phyloP scores from a whole-genome alignment of 306 rosid genomes.

The Morella rubra region DNA sequence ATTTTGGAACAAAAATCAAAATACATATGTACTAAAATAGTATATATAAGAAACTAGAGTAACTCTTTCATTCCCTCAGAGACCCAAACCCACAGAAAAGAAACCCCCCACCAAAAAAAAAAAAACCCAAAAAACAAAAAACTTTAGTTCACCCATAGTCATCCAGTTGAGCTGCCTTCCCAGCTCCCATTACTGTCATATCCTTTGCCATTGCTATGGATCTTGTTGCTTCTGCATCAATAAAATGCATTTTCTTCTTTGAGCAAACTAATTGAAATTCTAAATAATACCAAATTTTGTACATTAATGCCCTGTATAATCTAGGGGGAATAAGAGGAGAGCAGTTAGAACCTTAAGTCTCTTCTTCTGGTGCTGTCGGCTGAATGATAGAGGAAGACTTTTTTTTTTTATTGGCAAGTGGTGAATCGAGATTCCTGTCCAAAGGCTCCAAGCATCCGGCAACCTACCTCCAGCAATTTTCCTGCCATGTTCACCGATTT shows the following conservation, averaged over 20 bases:
- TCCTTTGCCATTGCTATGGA: constrained; percentile 33
- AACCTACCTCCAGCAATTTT: constrained; percentile 75
- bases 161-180: constrained; percentile 43
- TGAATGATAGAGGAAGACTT: constrained; percentile 13
- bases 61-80: constrained; percentile 32
- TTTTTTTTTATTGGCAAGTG: constrained; percentile 62
- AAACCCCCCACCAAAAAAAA: constrained; percentile 11
- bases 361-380: constrained; percentile 11
- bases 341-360: constrained; percentile 37
- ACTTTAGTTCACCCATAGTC: constrained; percentile 35
- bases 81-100: constrained; percentile 44
- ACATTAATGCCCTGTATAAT: too few relatives aligned
- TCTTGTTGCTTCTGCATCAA: constrained; percentile 49
- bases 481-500: constrained; percentile 51
- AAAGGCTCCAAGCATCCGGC: constrained; percentile 74
- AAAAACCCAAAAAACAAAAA: constrained; percentile 25
- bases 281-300: neutral
- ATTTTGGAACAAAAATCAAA: constrained; percentile 35
- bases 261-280: neutral
- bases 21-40: constrained; percentile 52
- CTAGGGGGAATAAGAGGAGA: constrained; percentile 6
- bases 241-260: neutral
- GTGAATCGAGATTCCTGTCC: constrained; percentile 70
- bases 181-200: constrained; percentile 43
- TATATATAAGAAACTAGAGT: constrained; percentile 29